Evolutionary conservation across 2,329 filamentous ascomycete genomes (phyloP), one percentile per base, ranked within the genome.

Genomic region (Pseudovirgaria hyperparasitica): DNA sequence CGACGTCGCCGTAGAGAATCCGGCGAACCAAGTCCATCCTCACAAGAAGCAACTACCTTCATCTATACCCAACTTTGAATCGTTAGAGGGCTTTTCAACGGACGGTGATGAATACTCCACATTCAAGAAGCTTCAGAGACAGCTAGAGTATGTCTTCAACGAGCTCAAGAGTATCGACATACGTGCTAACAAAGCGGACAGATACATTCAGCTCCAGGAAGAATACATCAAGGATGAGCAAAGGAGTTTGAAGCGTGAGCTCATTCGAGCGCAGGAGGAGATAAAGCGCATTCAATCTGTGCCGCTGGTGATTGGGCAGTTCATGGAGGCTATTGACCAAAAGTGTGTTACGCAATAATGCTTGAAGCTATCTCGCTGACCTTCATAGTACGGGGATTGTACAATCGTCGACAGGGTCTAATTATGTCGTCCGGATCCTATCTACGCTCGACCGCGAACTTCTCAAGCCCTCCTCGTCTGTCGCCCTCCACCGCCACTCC

Each of bases 201-300:
- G 78, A 56, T 82, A 92, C 58, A 93, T 96, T 54, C 84, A 94
- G 60, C 70, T 98, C 45, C 90, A 98, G 63, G 90, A 98, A 61
- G 90, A 98, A 57, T 98, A 98, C 60, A 98, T 98, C 74, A 98
- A 98, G 65, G 90, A 98, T 73, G 90, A 98, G 67, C 90, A 98
- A 64, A 77, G 84, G 64, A 94, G 85, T 61, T 61, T 98, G 56
- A 98, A 98, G 69, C 76, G 90, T 44, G 90, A 98, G 66, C 72
- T 98, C 27, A 87, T 98, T 29, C 76, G 90, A 43, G 90, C 90
- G 43, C 90, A 98, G 56, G 90, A 98, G 58, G 90, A 98, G 65
- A 98, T 98, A 65, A 98, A 98, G 68, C 77, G 90, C 41, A 98
- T 98, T 55, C 90, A 98, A 64, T 94, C 85, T 56, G 90, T 98